These are phyloP conservation scores for Pseudohalonectria lignicola DNA, from an alignment of 2,329 filamentous ascomycete species.

Conservation along the genomic window DNA sequence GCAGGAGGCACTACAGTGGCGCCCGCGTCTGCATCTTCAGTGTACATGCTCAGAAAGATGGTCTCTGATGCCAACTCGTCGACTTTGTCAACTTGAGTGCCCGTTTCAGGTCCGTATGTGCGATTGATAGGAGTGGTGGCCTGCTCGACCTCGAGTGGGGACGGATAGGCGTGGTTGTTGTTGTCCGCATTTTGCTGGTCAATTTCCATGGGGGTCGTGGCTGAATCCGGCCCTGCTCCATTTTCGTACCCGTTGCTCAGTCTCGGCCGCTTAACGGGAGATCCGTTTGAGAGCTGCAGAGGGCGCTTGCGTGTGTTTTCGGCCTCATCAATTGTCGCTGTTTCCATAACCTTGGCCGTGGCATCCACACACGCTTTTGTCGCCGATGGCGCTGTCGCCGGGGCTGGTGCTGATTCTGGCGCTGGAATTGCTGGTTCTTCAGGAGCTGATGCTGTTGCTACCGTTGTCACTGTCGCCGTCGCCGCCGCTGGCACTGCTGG, in stretches of 20 bases:
- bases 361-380: too few species aligned
- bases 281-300: constrained; percentile 38
- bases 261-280: constrained; percentile 45
- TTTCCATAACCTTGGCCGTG: too few species aligned
- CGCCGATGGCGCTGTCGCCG: constrained; percentile 11
- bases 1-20: constrained; percentile 8
- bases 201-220: constrained; percentile 49
- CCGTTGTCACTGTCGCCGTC: constrained; percentile 14
- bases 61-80: constrained; percentile 48
- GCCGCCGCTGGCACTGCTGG: constrained; percentile 1
- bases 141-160: constrained; percentile 48
- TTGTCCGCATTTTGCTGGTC: constrained; percentile 46
- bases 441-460: constrained; percentile 20
- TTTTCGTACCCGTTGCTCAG: constrained; percentile 54
- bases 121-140: constrained; percentile 38
- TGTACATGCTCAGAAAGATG: constrained; percentile 46
- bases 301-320: constrained; percentile 41
- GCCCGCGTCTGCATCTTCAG: constrained; percentile 21
- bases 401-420: constrained; percentile 1
- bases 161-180: constrained; percentile 53
- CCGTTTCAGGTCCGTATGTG: constrained; percentile 52
- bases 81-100: constrained; percentile 54
- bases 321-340: constrained; percentile 22
- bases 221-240: constrained; percentile 30
- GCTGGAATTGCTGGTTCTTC: constrained; percentile 2